Base-by-base conservation (phyloP, 1,284 basidiomycete genomes). In the Melampsora occidentalis region DNA sequence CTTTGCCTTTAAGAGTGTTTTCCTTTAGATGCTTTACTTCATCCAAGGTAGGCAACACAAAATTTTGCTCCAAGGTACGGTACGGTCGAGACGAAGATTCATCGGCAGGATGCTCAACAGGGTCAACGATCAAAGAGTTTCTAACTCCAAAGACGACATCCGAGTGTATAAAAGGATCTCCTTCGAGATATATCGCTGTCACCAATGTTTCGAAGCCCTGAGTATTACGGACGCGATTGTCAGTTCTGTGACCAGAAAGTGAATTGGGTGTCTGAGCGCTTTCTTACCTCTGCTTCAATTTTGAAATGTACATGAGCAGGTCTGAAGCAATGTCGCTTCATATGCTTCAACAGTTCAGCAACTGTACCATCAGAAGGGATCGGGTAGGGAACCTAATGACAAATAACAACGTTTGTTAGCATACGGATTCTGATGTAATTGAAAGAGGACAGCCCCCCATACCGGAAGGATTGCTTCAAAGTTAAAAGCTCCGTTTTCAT, bases 91-190 rank as follows among this genome's bases (percentile, higher is more conserved):
- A 76, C 82, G 84, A 84, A 31, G 80, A 79, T 64, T 78, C 72
- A 18, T 82, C 81, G 68, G 84, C 82, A 10, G 76, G 78, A 68
- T 83, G 83, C 75, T 84, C 81, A 2, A 51, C 78, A 51, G 78
- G 62, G 42, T 77, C 70, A n/a, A 78, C 70, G 33, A 78, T 67
- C 28, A 85, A 81, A 14, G 83, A 84, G 72, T 83, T 84, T 81
- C 84, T 91, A 16, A 91, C 91, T 16, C 91, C 91, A 81, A 93
- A 93, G 1, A 93, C 91, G 3, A 86, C 85, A 80, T 92, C 92
- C 77, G 87, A 91, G 16, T 83, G 82, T 20, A 92, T 79, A 79
- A 87, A 92, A 3, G 85, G 82, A 79, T 92, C 90, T 20, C 88
- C 89, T 76, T 89, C 87, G 25, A 90, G 88, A 83, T 91, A 94